These are phyloP conservation scores for Cadophora luteo-olivacea DNA, from an alignment of 2,329 filamentous ascomycete species.

Conservation along the genomic window DNA sequence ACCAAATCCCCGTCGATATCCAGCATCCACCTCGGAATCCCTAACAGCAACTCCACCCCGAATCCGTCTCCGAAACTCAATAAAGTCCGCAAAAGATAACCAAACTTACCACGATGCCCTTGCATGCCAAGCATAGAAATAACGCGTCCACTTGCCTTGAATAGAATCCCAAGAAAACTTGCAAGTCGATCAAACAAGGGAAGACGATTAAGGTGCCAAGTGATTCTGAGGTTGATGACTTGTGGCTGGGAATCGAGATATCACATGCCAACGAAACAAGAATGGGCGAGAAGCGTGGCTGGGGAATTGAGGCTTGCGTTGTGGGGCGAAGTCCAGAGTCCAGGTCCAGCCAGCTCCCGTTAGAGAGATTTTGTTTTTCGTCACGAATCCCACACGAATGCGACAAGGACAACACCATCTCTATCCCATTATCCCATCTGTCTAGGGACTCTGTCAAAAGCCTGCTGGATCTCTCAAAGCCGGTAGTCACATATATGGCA, in stretches of 20 bases:
- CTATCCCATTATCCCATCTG: not conserved
- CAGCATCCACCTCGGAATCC: not conserved
- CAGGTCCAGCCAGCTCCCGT: too few species aligned
- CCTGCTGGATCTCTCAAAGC: not conserved
- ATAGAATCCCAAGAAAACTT: not conserved
- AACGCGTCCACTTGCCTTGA: not conserved
- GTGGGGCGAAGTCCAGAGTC: not conserved
- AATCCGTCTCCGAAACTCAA: not conserved
- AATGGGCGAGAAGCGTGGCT: too few species aligned
- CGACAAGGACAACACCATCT: not conserved
- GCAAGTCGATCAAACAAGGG: not conserved
- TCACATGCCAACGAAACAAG: not conserved
- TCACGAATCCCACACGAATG: not conserved
- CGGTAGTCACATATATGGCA: not conserved
- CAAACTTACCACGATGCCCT: not conserved
- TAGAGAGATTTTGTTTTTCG: not conserved
- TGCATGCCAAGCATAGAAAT: slow-evolving; percentile 3
- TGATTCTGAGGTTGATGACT: not conserved
- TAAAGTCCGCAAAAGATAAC: not conserved
- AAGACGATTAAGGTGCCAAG: not conserved
- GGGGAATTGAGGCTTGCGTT: not conserved
- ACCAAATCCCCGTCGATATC: not conserved
- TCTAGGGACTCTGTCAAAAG: not conserved
- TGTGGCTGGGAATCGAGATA: not conserved
- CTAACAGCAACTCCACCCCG: not conserved